Evolutionary conservation across 140 eudicot species (phyloP).

Genomic region (Anethum foeniculum): DNA sequence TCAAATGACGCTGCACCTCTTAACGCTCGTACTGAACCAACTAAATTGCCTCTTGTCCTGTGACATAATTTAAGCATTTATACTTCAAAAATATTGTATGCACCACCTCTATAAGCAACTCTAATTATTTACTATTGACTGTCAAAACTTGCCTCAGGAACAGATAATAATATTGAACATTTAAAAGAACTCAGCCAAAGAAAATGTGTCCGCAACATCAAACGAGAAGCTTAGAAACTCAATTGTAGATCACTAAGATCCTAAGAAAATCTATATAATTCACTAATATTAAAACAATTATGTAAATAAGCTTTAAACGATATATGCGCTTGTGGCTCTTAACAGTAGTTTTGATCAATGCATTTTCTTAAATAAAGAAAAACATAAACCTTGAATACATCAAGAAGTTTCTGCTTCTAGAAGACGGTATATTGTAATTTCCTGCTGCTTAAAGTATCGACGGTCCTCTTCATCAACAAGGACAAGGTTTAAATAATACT

Average conservation of each 20-base stretch:
- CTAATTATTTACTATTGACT: neutral
- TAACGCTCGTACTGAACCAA: neutral
- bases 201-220: neutral
- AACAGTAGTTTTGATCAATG: neutral
- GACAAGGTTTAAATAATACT: conserved; percentile 78
- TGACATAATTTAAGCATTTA: neutral
- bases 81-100: neutral
- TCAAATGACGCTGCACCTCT: neutral
- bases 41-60: neutral
- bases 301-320: neutral
- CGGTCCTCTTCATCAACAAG: conserved; percentile 97
- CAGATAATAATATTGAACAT: neutral
- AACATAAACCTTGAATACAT: conserved; percentile 1
- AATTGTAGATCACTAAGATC: neutral
- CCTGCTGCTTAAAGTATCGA: conserved; percentile 93
- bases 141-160: neutral
- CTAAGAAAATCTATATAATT: neutral
- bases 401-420: conserved; percentile 38
- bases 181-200: neutral
- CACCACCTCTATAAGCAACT: neutral
- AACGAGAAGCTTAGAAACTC: neutral
- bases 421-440: conserved; percentile 69
- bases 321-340: neutral
- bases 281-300: neutral
- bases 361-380: neutral